Conservation (phyloP, 2,329 filamentous ascomycete genomes). For the Xylaria polymorpha region DNA sequence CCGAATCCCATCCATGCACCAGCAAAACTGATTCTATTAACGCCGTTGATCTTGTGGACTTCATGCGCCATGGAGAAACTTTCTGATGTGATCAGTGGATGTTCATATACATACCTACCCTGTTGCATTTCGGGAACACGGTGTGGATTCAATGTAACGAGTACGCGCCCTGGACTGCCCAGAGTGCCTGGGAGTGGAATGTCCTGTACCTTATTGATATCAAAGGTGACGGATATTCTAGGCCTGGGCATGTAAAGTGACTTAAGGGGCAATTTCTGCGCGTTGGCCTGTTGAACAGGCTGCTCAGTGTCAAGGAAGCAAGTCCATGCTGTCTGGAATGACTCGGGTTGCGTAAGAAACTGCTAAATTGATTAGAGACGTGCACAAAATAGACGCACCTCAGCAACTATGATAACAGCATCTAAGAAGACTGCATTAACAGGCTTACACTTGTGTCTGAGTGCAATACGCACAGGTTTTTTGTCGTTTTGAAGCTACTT, state of each 20-base stretch:
- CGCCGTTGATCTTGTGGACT: neutral
- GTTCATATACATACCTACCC: neutral
- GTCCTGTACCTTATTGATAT: neutral
- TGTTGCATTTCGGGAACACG: neutral
- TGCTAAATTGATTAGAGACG: neutral
- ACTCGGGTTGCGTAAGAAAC: neutral
- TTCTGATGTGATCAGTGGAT: neutral
- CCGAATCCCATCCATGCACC: conserved; percentile 13
- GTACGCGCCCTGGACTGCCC: neutral
- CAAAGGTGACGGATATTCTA: conserved; percentile 1
- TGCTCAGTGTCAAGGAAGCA: neutral
- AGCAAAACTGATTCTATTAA: conserved; percentile 7
- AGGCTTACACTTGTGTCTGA: conserved; percentile 3
- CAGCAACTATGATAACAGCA: too few species aligned
- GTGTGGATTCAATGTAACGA: conserved; percentile 8
- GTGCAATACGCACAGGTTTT: neutral
- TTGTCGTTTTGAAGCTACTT: neutral
- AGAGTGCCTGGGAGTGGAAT: neutral
- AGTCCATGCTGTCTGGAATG: neutral
- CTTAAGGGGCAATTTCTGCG: neutral
- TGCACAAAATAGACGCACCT: too few species aligned
- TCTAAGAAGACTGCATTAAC: too few species aligned
- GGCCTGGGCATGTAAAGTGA: too few species aligned
- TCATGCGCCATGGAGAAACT: neutral
- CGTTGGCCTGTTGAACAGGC: neutral